phyloP scores from a whole-genome alignment of 2,329 filamentous ascomycete genomes.

The Ploettnerulaceae sp. region DNA sequence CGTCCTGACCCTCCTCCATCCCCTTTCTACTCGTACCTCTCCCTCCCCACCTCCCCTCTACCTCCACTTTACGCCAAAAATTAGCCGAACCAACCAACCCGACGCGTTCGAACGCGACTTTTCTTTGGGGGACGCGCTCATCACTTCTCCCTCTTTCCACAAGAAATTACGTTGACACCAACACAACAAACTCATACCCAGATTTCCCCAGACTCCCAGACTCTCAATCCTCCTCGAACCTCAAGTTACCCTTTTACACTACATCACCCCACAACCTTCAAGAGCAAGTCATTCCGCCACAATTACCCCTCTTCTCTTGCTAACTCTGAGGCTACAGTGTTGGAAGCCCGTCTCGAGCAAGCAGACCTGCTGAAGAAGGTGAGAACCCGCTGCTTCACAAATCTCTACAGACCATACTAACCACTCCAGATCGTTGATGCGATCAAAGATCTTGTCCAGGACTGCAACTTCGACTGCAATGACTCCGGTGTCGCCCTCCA shows the following conservation, averaged over 20 bases:
- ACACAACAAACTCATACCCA: conserved; percentile 2
- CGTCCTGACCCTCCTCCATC: too few species aligned
- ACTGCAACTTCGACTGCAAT: conserved; percentile 99
- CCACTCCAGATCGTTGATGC: conserved; percentile 79
- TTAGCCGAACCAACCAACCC: not conserved
- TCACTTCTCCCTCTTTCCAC: not conserved
- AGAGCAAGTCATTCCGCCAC: conserved; percentile 2
- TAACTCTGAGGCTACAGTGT: conserved; percentile 46
- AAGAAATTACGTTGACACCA: not conserved
- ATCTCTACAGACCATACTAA: conserved; percentile 21
- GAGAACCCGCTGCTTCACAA: conserved; percentile 24
- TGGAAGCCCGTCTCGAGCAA: conserved; percentile 97
- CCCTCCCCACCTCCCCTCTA: too few species aligned
- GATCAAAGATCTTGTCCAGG: conserved; percentile 98
- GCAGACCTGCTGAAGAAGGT: conserved; percentile 94
- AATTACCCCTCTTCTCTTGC: not conserved
- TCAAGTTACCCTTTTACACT: not conserved
- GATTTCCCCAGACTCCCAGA: not conserved
- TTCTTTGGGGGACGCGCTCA: not conserved
- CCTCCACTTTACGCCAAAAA: conserved; percentile 4
- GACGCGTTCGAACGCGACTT: too few species aligned
- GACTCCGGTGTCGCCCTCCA: conserved; percentile 97
- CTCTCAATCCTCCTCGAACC: not conserved
- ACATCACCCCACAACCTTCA: not conserved
- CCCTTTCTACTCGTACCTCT: too few species aligned